Evolutionary conservation across 1,284 basidiomycete species (phyloP), one percentile per base, ranked within the genome.

Genomic region (Ustilago tritici): DNA sequence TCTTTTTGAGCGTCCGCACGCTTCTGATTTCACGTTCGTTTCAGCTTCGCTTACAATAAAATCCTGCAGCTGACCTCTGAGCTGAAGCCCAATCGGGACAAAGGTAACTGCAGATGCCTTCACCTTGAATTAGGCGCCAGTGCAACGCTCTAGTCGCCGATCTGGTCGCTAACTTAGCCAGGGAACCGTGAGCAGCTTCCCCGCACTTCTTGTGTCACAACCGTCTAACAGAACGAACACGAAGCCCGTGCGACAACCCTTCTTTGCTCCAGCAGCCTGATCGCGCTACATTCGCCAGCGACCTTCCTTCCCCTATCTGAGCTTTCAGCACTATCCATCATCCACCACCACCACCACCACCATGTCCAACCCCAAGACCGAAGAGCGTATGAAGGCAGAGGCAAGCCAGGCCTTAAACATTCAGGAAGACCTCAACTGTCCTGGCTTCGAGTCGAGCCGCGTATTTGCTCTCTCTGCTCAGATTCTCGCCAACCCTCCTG

Each of bases 361-460:
- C 61, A 63, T 57, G 43, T 57, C 59, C 15, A 23, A 34, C 31
- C 40, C 54, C n/a, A 72, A 67, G 50, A 43, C 70, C 49, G 68
- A 76, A 47, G 63, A 72, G 5, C 69, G 68, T 36, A 76, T 76
- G 65, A 65, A 69, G 47, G 65, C 57, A n/a, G 76, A 81, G 63
- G 80, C 82, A 14, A 61, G 53, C 50, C 67, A 80, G 56, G 80
- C 81, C 11, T 65, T 83, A 41, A 47, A 65, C n/a, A 56, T 61
- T n/a, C 73, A 70, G 38, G 72, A 78, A 8, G 65, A 79, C 15
- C 69, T 83, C 36, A 61, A 80, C 58, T 78, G 73, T 23, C 78
- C 81, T 12, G 82, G 79, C 47, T 83, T 83, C 46, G 80, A 84
- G 36, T 70, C 80, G 6, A 82, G 80, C 65, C 75, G 73, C 49